Evolutionary conservation across 169 alveolate species (phyloP), one percentile per base, ranked within the genome.

Genomic region (Sarcocystis neurona): DNA sequence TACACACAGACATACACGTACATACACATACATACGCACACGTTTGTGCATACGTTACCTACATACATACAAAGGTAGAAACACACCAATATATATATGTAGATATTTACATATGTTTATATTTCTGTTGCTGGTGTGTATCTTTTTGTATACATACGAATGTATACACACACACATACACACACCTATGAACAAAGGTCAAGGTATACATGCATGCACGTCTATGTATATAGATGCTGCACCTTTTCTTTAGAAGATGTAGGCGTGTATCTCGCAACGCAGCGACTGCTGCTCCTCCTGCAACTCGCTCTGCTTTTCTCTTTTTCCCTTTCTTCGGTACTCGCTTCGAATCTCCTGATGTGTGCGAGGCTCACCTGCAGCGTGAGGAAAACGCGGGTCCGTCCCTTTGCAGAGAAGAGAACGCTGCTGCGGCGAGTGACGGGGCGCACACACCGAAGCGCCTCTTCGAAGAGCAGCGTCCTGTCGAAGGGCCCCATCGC

Each of bases 391-490:
- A 87, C 87, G 44, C 87, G 27, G 63, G 72, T 87, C 46, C 30
- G 78, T 1, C 91, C 91, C 18, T 66, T 53, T 41, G 72, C 91
- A 30, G 85, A 47, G 44, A 74, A 87, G 2, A 53, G 56, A 43
- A 37, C 87, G 63, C 12, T 32, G 39, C 27, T 44, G 30, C 27
- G 43, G 3, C 3, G 34, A 1, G 72, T 87, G 63, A 87, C 18
- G 43, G 84, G 79, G 56, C 41, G 56, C 70, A 87, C 15, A 68
- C 91, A 87, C 20, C 91, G 79, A 41, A 87, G 75, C 34, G 91
- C 91, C 41, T 87, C 91, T 70, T 58, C 53, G 80, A 74, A 87
- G 87, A 87, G 87, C 80, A 87, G 79, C 23, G 79, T 41, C 68
- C 91, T 87, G 87, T 78, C 53, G 63, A 75, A 72, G 32, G 43